Conservation (phyloP, 805 yeast genomes). For the Spathaspora gorwiae region DNA sequence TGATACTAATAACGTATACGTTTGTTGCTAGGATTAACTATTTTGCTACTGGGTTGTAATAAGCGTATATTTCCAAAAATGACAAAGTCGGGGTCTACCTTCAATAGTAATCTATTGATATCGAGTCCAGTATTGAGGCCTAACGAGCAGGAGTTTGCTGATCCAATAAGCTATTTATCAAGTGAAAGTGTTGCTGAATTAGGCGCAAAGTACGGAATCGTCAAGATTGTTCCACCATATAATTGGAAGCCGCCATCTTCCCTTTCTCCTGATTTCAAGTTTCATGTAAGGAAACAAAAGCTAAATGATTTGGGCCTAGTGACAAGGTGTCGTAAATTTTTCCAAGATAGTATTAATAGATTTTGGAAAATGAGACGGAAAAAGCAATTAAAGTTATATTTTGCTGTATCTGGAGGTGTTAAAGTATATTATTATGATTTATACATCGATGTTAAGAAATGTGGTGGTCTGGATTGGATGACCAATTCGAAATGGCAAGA, state of each 20-base stretch:
- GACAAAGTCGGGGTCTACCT: neutral
- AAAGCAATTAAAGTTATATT: slow-evolving; percentile 17
- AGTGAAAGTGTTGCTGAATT: slow-evolving; percentile 33
- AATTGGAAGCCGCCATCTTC: slow-evolving; percentile 56
- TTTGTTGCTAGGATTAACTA: no score
- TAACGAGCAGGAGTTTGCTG: slow-evolving; percentile 37
- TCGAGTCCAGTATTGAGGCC: slow-evolving; percentile 51
- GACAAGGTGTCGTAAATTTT: slow-evolving; percentile 60
- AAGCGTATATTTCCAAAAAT: neutral
- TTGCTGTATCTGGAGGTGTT: slow-evolving; percentile 9
- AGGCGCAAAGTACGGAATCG: slow-evolving; percentile 47
- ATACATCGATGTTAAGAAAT: slow-evolving; percentile 27
- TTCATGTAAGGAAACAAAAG: slow-evolving; percentile 66
- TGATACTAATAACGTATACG: neutral
- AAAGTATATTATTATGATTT: slow-evolving; percentile 36
- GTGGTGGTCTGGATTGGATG: slow-evolving; percentile 17
- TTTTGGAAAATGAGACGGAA: slow-evolving; percentile 45
- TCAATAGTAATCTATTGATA: slow-evolving; percentile 10
- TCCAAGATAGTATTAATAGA: slow-evolving; percentile 57
- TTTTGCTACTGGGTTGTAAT: no score
- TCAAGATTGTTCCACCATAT: slow-evolving; percentile 49
- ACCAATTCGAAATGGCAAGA: slow-evolving; percentile 15
- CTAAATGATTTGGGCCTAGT: slow-evolving; percentile 59
- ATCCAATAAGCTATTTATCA: slow-evolving; percentile 48
- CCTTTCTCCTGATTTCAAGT: slow-evolving; percentile 51